Evolutionary conservation across 129 eudicot species (phyloP).

Genomic region (Logfia minima): DNA sequence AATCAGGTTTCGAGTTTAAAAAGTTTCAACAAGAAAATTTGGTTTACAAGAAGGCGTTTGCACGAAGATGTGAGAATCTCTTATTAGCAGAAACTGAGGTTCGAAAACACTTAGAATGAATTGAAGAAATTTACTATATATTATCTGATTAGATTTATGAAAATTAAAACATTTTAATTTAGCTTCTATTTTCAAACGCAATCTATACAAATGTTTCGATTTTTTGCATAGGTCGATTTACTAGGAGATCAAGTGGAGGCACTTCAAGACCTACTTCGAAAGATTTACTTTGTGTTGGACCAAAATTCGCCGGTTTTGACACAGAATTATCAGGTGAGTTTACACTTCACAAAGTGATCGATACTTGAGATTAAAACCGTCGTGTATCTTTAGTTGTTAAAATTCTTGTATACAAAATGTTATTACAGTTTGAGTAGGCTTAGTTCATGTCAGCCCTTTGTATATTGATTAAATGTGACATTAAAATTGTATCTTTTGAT

Average conservation of each 20-base stretch:
- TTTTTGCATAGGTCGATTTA: conserved; percentile 55
- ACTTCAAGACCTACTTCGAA: conserved; percentile 55
- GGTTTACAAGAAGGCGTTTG: conserved; percentile 61
- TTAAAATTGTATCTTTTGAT: conserved; percentile 7
- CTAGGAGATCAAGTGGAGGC: conserved; percentile 80
- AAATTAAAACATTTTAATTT: background rate
- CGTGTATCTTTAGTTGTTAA: background rate
- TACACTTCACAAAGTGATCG: background rate
- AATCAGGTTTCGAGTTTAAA: conserved; percentile 15
- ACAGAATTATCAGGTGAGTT: conserved; percentile 42
- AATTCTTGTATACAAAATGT: background rate
- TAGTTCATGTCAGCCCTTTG: background rate
- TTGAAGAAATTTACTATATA: background rate
- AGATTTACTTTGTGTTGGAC: conserved; percentile 45
- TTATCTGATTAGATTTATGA: too few species aligned
- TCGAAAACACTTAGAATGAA: background rate
- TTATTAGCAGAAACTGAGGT: conserved; percentile 78
- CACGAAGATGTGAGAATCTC: conserved; percentile 58
- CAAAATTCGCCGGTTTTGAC: conserved; percentile 49
- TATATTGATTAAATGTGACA: background rate
- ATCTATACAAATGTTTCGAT: background rate
- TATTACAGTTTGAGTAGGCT: background rate
- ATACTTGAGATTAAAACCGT: background rate
- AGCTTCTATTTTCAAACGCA: background rate
- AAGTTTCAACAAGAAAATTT: conserved; percentile 27